A percentile compares a stretch with the other conserved stretches of the same genome.
Conservation (phyloP, 139 green algal genomes). For the Chlorella sp. region DNA sequence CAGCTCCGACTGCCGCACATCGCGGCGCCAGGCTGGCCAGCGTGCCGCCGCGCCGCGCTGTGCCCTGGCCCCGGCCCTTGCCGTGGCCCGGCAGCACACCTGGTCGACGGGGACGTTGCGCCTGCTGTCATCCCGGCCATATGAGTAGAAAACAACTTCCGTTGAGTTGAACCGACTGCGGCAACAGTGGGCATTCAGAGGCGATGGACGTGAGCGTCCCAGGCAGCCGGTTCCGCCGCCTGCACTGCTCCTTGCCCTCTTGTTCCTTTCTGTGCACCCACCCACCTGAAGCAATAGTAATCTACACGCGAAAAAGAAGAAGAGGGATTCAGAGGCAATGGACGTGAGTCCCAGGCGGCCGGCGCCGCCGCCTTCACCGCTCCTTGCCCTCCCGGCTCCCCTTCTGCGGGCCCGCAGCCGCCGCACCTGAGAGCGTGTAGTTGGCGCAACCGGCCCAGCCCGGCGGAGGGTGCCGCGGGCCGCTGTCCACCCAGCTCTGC, state of each 20-base stretch:
- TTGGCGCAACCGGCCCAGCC: slow-evolving; percentile 7
- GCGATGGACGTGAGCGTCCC: too few species aligned
- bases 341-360: too few species aligned
- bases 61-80: too few species aligned
- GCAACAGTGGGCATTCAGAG: too few species aligned
- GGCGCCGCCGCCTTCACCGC: background rate
- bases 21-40: background rate
- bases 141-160: too few species aligned
- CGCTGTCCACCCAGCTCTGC: slow-evolving; percentile 11
- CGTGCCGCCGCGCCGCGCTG: too few species aligned
- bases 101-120: too few species aligned
- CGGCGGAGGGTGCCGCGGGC: background rate
- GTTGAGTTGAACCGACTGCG: too few species aligned
- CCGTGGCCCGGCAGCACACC: too few species aligned
- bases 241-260: background rate
- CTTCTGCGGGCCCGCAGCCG: background rate
- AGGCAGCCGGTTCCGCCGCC: too few species aligned
- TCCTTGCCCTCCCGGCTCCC: background rate
- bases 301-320: background rate
- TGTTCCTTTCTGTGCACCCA: background rate
- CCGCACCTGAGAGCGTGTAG: slow-evolving; percentile 2
- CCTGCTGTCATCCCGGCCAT: too few species aligned
- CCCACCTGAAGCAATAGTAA: background rate
- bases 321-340: background rate
- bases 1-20: background rate